Evolutionary conservation across 805 yeast genomes (phyloP), one percentile per base, ranked within the genome.

Genomic region (Alloascoidea africana): DNA sequence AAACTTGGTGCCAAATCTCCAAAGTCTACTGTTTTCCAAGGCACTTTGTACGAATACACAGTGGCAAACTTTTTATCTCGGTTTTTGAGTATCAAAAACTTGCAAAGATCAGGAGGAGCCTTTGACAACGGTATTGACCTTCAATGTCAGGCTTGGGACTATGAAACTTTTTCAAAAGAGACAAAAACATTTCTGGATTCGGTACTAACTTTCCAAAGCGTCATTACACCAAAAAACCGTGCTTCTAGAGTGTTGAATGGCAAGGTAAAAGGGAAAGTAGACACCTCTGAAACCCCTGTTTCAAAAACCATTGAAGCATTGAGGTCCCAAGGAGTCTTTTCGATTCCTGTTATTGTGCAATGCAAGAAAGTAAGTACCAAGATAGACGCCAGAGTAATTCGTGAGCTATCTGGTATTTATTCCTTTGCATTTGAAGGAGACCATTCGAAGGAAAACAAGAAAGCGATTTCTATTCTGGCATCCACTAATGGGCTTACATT

Each of bases 111-210:
- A 32, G 81, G 81, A 1, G 76, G 79, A 1, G 58, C 72, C 1
- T 62, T 64, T 36, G 81, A 74, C 44, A 60, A 65, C 38, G 81
- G 81, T 0, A 55, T 73, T 3, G 81, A 74, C 46, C 48, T 74
- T 3, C 48, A 66, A 15, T n/a, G n/a, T n/a, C 78, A 77, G 0
- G 56, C 56, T 33, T 72, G 79, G 78, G 53, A 66, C 38, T 50
- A 65, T 23, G n/a, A 23, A 8, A n/a, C 8, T 23, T 23, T 23
- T 23, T 8, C 8, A 23, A 14, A 14, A 18, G 14, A n/a, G 5
- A 34, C 5, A 16, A 14, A 16, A 34, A 34, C 5, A 5, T 34
- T 6, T n/a, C 6, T 18, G 11, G 5, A 8, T 8, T 35, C 39
- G 45, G 36, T 37, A 39, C 17, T 42, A 17, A 46, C 42, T 33